Evolutionary conservation across 2,329 filamentous ascomycete genomes (phyloP).

Genomic region (Chrysosporium queenslandicum): DNA sequence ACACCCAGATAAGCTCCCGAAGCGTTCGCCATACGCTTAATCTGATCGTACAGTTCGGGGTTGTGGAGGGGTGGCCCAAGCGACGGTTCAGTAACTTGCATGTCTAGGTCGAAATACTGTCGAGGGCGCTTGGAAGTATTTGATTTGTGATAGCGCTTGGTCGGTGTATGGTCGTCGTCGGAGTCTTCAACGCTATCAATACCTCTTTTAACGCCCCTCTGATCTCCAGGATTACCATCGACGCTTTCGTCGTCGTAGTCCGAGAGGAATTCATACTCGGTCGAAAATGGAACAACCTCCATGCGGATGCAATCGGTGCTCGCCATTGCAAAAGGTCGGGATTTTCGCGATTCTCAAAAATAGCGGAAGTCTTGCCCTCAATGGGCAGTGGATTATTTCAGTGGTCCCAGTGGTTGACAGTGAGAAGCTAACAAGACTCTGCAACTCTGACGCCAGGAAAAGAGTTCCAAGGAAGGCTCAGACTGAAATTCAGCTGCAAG

Average conservation of each 20-base stretch:
- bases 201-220: not conserved
- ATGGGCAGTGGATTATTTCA: no score
- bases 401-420: no score
- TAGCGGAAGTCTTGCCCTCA: no score
- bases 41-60: conserved; percentile 14
- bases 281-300: not conserved
- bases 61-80: conserved; percentile 9
- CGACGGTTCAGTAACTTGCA: not conserved
- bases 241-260: not conserved
- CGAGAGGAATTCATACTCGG: not conserved
- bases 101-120: conserved; percentile 4
- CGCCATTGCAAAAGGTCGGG: not conserved
- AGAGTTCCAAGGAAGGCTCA: no score
- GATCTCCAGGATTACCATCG: not conserved
- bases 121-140: conserved; percentile 1
- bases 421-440: no score
- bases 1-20: conserved; percentile 8
- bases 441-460: no score
- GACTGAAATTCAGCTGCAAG: not conserved
- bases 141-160: not conserved
- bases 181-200: not conserved
- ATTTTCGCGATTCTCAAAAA: no score
- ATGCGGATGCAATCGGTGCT: not conserved
- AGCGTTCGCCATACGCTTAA: conserved; percentile 5
- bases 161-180: not conserved